A percentile compares a stretch with the other conserved stretches of the same genome.
These are phyloP conservation scores for Trypethelium eluteriae DNA, from an alignment of 495 filamentous ascomycete genomes.

Conservation along the genomic window DNA sequence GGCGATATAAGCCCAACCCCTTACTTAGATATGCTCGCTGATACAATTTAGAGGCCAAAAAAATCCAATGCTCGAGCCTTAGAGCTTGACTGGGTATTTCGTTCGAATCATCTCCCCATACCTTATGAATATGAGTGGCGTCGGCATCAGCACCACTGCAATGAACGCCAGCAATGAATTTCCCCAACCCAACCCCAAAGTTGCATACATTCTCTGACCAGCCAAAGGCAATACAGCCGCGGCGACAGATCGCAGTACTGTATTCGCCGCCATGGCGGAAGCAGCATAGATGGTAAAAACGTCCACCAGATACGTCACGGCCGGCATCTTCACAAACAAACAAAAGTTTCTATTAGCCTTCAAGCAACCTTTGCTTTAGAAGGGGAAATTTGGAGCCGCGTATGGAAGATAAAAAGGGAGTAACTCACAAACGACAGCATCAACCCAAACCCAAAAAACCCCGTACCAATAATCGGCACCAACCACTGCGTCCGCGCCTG, in stretches of 20 bases:
- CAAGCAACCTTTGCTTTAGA: neutral
- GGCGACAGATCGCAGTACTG: conserved; percentile 19
- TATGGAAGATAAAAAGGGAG: neutral
- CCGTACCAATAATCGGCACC: conserved; percentile 28
- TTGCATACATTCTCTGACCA: conserved; percentile 20
- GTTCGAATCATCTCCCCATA: conserved; percentile 21
- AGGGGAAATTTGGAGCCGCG: too few relatives aligned
- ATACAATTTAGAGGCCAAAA: neutral
- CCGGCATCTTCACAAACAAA: neutral
- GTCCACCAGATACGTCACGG: conserved; percentile 19
- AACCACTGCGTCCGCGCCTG: conserved; percentile 29
- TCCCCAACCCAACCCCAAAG: conserved; percentile 22
- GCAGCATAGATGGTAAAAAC: conserved; percentile 21
- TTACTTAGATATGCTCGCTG: neutral
- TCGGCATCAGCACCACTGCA: conserved; percentile 18
- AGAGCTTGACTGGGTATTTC: conserved; percentile 12
- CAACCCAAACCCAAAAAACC: conserved; percentile 28
- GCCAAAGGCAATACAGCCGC: conserved; percentile 22
- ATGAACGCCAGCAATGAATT: conserved; percentile 24
- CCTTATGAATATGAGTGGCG: conserved; percentile 19
- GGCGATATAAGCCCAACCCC: too few relatives aligned
- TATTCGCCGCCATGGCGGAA: conserved; percentile 25
- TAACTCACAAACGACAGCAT: conserved; percentile 27
- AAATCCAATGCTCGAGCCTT: neutral
- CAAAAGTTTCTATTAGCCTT: neutral